Evolutionary conservation across 225 moss, liverwort and hornwort genomes (phyloP).

Genomic region (Lunularia cruciata): DNA sequence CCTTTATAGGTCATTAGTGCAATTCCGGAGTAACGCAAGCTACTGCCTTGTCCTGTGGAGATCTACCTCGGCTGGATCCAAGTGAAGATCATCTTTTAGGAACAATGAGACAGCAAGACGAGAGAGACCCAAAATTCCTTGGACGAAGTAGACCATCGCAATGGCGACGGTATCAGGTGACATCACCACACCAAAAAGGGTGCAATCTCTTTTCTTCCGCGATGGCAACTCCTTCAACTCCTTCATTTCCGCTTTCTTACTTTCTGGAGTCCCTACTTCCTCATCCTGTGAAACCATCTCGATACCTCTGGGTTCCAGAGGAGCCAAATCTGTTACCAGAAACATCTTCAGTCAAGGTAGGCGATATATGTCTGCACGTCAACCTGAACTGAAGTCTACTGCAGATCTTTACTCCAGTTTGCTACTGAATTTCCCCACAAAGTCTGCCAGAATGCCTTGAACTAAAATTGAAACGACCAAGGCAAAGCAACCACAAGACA

Average conservation of each 20-base stretch:
- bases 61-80: constrained; percentile 97
- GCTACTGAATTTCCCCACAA: no score
- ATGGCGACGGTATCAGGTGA: constrained; percentile 86
- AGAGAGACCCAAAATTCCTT: constrained; percentile 87
- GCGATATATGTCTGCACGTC: no score
- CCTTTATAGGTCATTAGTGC: no score
- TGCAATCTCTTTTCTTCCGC: constrained; percentile 49
- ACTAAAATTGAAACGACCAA: no score
- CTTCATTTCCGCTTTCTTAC: constrained; percentile 13
- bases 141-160: constrained; percentile 96
- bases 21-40: no score
- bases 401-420: no score
- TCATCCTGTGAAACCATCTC: constrained; percentile 30
- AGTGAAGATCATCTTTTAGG: constrained; percentile 88
- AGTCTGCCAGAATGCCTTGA: no score
- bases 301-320: constrained; percentile 14
- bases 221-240: constrained; percentile 26
- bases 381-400: no score
- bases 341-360: background rate
- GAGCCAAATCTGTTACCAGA: constrained; percentile 16
- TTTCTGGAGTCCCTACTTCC: constrained; percentile 16
- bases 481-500: no score
- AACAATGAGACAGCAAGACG: constrained; percentile 90
- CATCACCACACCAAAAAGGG: constrained; percentile 83
- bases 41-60: no score